Evolutionary conservation across 345 rosid genomes (phyloP).

Genomic region (Brassica juncea): DNA sequence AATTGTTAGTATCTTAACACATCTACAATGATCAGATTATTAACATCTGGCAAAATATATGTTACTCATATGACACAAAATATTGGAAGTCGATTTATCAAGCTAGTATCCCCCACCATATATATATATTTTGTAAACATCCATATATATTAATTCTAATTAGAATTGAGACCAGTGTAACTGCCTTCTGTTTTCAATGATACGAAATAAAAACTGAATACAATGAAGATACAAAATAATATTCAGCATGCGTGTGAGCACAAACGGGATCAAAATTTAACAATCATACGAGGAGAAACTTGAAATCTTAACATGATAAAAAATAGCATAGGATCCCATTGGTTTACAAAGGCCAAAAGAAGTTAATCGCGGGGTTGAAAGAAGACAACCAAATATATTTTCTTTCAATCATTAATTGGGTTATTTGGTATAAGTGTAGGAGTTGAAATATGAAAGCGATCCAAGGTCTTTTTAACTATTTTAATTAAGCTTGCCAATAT

Average conservation of each 20-base stretch:
- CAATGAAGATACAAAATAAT: not conserved
- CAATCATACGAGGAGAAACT: not conserved
- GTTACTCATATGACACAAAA: not conserved
- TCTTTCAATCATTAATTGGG: slow-evolving; percentile 2
- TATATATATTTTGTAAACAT: too few relatives aligned
- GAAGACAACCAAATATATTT: slow-evolving; percentile 18
- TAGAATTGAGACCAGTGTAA: not conserved
- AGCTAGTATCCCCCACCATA: not conserved
- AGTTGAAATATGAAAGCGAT: slow-evolving; percentile 22
- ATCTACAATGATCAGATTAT: not conserved
- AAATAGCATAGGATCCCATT: slow-evolving; percentile 28
- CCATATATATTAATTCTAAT: not conserved
- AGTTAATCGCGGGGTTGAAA: not conserved
- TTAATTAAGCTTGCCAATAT: not conserved
- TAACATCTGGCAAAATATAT: not conserved
- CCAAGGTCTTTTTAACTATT: not conserved
- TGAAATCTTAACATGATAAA: not conserved
- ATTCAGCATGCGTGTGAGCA: not conserved
- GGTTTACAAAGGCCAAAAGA: slow-evolving; percentile 20
- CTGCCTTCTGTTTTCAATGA: not conserved
- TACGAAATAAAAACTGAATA: not conserved
- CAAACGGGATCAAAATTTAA: not conserved
- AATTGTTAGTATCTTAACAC: not conserved
- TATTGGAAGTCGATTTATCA: not conserved
- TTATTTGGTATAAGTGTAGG: slow-evolving; percentile 10